A percentile compares a stretch with the other conserved stretches of the same genome.
Conservation (phyloP, 768 basidiomycete genomes). For the Suillus tomentosus region DNA sequence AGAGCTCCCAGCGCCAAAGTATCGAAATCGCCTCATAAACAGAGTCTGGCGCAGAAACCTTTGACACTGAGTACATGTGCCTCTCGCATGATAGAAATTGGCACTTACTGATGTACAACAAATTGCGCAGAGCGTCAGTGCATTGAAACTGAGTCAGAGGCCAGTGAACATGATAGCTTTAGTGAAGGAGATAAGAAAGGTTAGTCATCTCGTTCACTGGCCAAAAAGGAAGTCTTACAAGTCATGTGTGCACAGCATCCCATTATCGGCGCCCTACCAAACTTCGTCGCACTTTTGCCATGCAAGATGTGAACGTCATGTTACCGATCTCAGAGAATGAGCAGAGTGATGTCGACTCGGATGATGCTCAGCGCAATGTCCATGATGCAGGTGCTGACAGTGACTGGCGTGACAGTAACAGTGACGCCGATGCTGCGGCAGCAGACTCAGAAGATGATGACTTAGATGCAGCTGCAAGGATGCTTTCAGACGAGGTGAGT, state of each 20-base stretch:
- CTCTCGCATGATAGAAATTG: background rate
- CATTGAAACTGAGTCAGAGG: background rate
- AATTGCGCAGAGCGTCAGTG: background rate
- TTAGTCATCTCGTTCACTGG: background rate
- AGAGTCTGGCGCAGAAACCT: background rate
- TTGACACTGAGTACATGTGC: background rate
- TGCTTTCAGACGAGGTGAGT: background rate
- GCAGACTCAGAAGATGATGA: background rate
- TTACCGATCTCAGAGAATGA: background rate
- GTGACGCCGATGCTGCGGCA: too few relatives aligned
- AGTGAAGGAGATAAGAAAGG: conserved; percentile 1
- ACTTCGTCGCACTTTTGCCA: background rate
- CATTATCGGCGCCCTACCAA: background rate
- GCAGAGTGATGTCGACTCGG: background rate
- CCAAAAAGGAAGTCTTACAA: conserved; percentile 3
- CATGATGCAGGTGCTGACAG: conserved; percentile 2
- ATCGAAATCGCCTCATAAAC: background rate
- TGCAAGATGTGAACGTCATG: background rate
- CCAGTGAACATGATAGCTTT: conserved; percentile 3
- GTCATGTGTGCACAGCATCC: background rate
- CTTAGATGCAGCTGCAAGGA: background rate
- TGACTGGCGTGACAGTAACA: background rate
- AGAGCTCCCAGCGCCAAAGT: background rate
- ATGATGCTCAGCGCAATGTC: background rate
- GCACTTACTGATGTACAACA: background rate